Evolutionary conservation across 305 asterid species (phyloP), one percentile per base, ranked within the genome.

Genomic region (Nicotiana rustica): DNA sequence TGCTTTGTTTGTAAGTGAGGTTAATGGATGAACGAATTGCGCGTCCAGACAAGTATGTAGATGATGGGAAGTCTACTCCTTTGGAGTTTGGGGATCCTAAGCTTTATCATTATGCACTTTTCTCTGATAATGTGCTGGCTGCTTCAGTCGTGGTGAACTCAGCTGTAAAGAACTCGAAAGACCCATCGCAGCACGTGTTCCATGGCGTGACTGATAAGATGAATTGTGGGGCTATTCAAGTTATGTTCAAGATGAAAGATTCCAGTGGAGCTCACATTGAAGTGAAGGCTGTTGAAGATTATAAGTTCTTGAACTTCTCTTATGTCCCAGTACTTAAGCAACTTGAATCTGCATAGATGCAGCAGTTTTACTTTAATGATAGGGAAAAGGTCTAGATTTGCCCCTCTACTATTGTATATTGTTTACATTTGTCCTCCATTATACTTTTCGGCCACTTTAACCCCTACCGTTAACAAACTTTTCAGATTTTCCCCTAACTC

Each of bases 171-270:
- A 86, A 86, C 73, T 38, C 80, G 8, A 86, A 77, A 81, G 83
- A 86, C 64, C 86, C 86, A 61, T 64, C 81, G 66, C 75, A 61
- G 67, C 83, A 86, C 17, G 80, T 86, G 68, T 83, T 86, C 70
- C 88, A 86, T 81, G 86, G 81, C 3, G 83, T 81, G 41, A 81
- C 85, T 33, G 86, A 81, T 83, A 81, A 86, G 79, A 81, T 83
- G 83, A 86, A 86, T 57, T 78, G 69, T 52, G 86, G 88, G 47
- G 88, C 83, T 44, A 86, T 86, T 83, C 88, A 86, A 68, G 88
- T 86, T 38, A 68, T 86, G 83, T 83, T 83, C 67, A 83, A 81
- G 62, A 83, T 81, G 85, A 86, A 79, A 84, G 85, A 83, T 71
- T 86, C 69, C 55, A 69, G 76, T 29, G 83, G 89, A 35, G 86